Base-by-base conservation (phyloP, 2,329 filamentous ascomycete genomes). In the Aspergillus thermomutatus region DNA sequence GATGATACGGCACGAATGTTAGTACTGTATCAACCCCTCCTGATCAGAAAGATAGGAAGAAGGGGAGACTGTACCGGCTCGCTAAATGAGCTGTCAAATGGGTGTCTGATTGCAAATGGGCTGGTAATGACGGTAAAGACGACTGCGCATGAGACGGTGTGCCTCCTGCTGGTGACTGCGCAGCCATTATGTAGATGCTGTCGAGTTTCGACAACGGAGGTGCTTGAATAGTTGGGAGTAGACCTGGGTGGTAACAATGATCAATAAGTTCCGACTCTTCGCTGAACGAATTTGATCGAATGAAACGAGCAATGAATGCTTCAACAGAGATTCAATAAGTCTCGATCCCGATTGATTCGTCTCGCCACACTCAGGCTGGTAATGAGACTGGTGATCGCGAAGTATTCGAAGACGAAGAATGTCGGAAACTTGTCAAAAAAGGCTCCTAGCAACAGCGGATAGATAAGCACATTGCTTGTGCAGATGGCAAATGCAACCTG, bases 71-170 rank as follows among this genome's bases (percentile, higher is more conserved):
- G 14, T 74, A 79, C 77, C 79, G 75, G 65, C 78, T 80, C n/a
- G 79, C 79, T 28, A 81, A 68, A 70, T 81, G 79, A 4, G 78
- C 77, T 14, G 79, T 80, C 56, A 81, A 63, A 66, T 81, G 79
- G n/a, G 78, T 79, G 65, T 81, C 79, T 34, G 78, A 79, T 62
- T 81, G 79, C 25, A 80, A 67, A 69, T 81, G 94, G 60, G 90
- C 86, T 49, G 94, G 93, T 64, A 99, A 81, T 60, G 91, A 87
- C 23, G 93, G 92, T 67, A 99, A 81, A 59, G 93, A 97, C 56
- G 91, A 85, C 77, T 96, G 91, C 61, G 75, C 61, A 82, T 91
- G 79, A 87, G 91, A 77, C 73, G 83, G 73, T 72, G 77, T 60
- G 70, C 72, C 70, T 65, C 73, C 76, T 63, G 76, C 71, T 34